These are phyloP conservation scores for Ceratobasidium sp. DNA, from an alignment of 1,284 basidiomycete genomes.

Conservation along the genomic window DNA sequence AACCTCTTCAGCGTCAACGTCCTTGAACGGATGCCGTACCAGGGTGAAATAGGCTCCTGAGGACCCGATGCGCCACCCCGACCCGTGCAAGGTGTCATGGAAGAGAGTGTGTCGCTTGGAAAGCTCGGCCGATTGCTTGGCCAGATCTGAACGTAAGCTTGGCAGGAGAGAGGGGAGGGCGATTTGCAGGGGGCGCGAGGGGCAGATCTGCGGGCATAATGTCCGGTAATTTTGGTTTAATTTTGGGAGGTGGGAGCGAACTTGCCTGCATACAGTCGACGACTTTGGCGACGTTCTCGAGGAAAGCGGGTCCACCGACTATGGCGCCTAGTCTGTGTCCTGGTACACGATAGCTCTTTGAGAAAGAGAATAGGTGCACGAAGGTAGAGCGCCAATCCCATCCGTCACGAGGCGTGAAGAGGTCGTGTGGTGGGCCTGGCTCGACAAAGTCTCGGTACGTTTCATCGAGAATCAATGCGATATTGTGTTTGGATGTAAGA, in stretches of 20 bases:
- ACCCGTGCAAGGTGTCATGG: constrained; percentile 57
- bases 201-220: constrained; percentile 66
- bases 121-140: constrained; percentile 63
- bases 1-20: constrained; percentile 64
- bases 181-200: constrained; percentile 75
- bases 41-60: constrained; percentile 82
- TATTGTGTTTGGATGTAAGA: constrained; percentile 65
- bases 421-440: constrained; percentile 63
- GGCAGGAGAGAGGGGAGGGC: constrained; percentile 70
- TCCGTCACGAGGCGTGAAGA: constrained; percentile 58
- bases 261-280: constrained; percentile 75
- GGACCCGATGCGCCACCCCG: constrained; percentile 68
- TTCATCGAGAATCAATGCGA: constrained; percentile 88
- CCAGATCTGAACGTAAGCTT: constrained; percentile 66
- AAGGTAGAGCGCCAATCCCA: constrained; percentile 71
- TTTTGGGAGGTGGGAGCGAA: constrained; percentile 45
- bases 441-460: constrained; percentile 88
- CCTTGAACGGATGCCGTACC: constrained; percentile 74
- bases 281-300: constrained; percentile 67
- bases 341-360: constrained; percentile 85
- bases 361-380: constrained; percentile 82
- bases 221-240: constrained; percentile 45
- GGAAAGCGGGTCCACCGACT: constrained; percentile 69
- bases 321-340: constrained; percentile 85
- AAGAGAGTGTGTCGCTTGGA: constrained; percentile 71